Evolutionary conservation across 2,329 filamentous ascomycete genomes (phyloP), one percentile per base, ranked within the genome.

Genomic region (Lecanicillium sp.): DNA sequence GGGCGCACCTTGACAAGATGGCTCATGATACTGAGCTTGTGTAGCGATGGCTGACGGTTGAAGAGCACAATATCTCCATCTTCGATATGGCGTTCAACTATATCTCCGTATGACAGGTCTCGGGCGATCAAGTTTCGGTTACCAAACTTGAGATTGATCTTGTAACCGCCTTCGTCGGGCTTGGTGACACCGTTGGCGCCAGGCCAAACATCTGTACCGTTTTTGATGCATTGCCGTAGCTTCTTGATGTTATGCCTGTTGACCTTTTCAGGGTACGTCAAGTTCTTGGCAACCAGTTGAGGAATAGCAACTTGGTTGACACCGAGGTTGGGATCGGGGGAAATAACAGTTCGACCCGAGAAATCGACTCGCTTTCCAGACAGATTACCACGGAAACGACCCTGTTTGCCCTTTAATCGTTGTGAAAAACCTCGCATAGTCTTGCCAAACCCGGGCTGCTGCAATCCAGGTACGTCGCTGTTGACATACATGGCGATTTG

Each of bases 331-430:
- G 92, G 92, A 60, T 98, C 92, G 0, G 92, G 92, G 1, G 89
- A 95, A 60, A 98, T 98, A 60, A 98, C 92, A 1, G 92, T 98
- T 58, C 92, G 80, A 14, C 88, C 92, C 9, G 92, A 98, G 61
- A 96, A 98, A 57, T 98, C 90, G 38, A 98, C 92, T 73, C 92
- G 90, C 63, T 98, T 98, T 57, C 92, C 92, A 0, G 90, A 96
- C 43, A 98, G 63, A 53, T 98, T 98, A 42, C 94, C 92, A 64
- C 92, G 83, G 63, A 98, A 98, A 39, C 92, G 85, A 39, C 92
- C 92, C 56, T 96, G 90, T 56, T 98, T 98, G 49, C 92, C 92
- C 64, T 98, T 98, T 34, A 98, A 63, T 13, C 92, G 80, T 61
- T 96, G 92, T 45, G 90, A 95, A 56, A 98, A 94, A 14, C 92